Conservation (phyloP, 495 filamentous ascomycete species). For the Rhypophila decipiens region DNA sequence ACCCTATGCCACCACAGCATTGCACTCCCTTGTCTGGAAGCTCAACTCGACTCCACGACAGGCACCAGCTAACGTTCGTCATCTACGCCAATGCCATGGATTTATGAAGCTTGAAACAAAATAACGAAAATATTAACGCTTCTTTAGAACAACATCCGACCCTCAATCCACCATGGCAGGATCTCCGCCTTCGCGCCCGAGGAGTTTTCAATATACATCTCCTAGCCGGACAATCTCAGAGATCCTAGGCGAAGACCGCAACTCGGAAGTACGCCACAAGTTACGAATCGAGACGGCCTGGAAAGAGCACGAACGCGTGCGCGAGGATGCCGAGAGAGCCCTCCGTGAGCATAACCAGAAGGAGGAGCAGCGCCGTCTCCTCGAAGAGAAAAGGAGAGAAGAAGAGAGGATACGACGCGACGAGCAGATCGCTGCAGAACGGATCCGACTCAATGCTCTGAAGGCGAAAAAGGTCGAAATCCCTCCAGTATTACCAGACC, state of each 20-base stretch:
- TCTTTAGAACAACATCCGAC: neutral
- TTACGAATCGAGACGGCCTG: conserved; percentile 57
- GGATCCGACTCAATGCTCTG: conserved; percentile 34
- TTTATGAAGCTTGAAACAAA: too few species aligned
- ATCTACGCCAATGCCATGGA: too few species aligned
- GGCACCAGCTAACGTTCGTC: neutral
- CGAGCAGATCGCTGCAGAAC: conserved; percentile 34
- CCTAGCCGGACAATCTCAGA: conserved; percentile 27
- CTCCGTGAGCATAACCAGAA: conserved; percentile 39
- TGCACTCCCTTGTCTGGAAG: too few species aligned
- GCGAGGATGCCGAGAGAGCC: conserved; percentile 51
- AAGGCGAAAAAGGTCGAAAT: conserved; percentile 38
- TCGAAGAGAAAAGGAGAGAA: conserved; percentile 43
- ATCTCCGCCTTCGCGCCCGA: conserved; percentile 29
- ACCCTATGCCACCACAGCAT: too few species aligned
- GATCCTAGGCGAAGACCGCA: conserved; percentile 31
- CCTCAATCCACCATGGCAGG: conserved; percentile 26
- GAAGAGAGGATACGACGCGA: conserved; percentile 47
- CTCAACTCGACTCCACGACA: neutral
- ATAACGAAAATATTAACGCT: conserved; percentile 9
- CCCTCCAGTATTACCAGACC: conserved; percentile 30
- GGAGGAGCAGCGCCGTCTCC: conserved; percentile 39
- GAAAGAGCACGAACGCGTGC: conserved; percentile 56
- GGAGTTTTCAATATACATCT: conserved; percentile 29
- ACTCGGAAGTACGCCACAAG: conserved; percentile 46